Evolutionary conservation across 305 asterid genomes (phyloP).

Genomic region (Solanum hybrid): DNA sequence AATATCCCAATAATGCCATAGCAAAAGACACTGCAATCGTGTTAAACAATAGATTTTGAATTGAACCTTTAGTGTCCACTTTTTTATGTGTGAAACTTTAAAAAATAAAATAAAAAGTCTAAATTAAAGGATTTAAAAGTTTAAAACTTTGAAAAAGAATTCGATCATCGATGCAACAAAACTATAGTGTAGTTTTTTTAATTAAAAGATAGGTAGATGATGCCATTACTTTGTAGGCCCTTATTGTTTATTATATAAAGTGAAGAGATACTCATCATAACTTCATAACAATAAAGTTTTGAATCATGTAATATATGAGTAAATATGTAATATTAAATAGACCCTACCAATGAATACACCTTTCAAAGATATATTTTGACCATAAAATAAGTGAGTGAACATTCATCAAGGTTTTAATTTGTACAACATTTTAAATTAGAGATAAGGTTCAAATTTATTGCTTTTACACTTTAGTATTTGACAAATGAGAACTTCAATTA

Average conservation of each 20-base stretch:
- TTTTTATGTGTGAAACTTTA: not conserved
- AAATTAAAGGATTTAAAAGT: not conserved
- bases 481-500: not conserved
- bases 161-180: not conserved
- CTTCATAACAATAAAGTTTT: not conserved
- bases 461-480: not conserved
- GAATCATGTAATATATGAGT: not conserved
- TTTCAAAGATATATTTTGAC: not conserved
- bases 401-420: not conserved
- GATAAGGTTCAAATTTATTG: not conserved
- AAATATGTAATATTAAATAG: not conserved
- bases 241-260: not conserved
- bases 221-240: not conserved
- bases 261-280: not conserved
- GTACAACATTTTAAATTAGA: not conserved
- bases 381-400: not conserved
- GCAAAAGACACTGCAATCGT: constrained; percentile 23
- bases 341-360: not conserved
- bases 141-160: not conserved
- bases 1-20: constrained; percentile 29
- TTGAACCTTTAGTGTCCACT: constrained; percentile 11
- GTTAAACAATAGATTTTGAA: constrained; percentile 12
- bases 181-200: not conserved
- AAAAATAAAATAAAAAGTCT: not conserved
- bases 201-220: not conserved